These are phyloP conservation scores for Solanum chiquidenum DNA, from an alignment of 257 asterid species.

Conservation along the genomic window DNA sequence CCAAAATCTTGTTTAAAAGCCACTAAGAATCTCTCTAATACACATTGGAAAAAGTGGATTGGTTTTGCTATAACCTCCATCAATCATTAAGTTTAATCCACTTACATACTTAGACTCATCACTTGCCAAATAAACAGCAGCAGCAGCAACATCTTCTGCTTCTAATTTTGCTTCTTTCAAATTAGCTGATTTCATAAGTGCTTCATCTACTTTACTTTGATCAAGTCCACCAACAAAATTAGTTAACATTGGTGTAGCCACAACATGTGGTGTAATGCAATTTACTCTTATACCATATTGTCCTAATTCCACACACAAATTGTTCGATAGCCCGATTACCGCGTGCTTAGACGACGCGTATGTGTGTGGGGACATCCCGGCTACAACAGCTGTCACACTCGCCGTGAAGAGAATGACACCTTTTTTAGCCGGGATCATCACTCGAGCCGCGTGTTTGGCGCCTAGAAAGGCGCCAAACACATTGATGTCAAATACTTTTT, in stretches of 20 bases:
- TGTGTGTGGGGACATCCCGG: not conserved
- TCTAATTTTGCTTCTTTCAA: constrained; percentile 14
- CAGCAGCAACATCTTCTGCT: constrained; percentile 1
- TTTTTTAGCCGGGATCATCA: constrained; percentile 16
- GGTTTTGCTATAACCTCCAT: constrained; percentile 8
- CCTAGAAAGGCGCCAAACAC: constrained; percentile 18
- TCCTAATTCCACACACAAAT: constrained; percentile 15
- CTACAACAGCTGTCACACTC: not conserved
- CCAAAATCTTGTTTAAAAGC: not conserved
- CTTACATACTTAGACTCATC: constrained; percentile 13
- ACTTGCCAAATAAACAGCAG: constrained; percentile 7
- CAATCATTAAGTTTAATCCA: constrained; percentile 1
- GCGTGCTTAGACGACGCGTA: constrained; percentile 12
- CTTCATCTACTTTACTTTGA: not conserved
- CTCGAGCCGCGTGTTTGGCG: constrained; percentile 20
- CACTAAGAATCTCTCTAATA: not conserved
- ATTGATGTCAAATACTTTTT: constrained; percentile 22
- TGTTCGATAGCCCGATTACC: constrained; percentile 11
- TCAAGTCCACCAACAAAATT: not conserved
- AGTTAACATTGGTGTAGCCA: constrained; percentile 14
- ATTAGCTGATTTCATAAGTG: constrained; percentile 2
- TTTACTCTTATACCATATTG: constrained; percentile 16
- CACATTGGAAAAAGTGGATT: not conserved
- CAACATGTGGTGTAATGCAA: constrained; percentile 12
- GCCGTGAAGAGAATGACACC: constrained; percentile 17